Conservation (phyloP, 345 rosid species). For the Limnanthes douglasii region DNA sequence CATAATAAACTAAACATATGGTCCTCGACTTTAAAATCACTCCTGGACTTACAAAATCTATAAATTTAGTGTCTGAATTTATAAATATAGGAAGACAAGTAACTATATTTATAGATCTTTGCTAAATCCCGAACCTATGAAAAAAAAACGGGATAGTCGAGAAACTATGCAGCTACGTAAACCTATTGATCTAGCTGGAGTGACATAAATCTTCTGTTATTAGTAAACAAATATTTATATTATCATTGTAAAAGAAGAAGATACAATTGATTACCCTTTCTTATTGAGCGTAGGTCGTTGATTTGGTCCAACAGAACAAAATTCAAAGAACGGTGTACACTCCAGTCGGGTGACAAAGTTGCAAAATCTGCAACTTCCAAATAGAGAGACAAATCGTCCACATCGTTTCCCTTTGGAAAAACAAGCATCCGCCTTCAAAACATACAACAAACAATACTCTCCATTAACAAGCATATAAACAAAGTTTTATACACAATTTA, state of each 20-base stretch:
- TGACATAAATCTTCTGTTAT: no score
- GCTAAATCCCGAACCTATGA: no score
- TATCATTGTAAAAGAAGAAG: no score
- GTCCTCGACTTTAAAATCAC: no score
- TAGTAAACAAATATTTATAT: no score
- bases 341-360: conserved; percentile 58
- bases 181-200: background rate
- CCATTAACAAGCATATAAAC: background rate
- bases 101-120: no score
- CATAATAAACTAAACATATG: background rate
- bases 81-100: no score
- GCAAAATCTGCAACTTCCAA: conserved; percentile 56
- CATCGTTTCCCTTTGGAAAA: conserved; percentile 59
- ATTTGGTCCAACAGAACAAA: conserved; percentile 47
- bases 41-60: no score
- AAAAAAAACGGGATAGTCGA: no score
- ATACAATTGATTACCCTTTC: conserved; percentile 34
- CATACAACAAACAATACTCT: background rate
- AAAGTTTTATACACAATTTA: background rate
- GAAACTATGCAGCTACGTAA: background rate
- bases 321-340: conserved; percentile 45
- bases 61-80: no score
- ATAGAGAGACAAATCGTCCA: conserved; percentile 50
- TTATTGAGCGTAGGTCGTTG: conserved; percentile 25
- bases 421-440: conserved; percentile 41